Evolutionary conservation across 2,329 filamentous ascomycete species (phyloP).

Genomic region (Fusarium nisikadoi): DNA sequence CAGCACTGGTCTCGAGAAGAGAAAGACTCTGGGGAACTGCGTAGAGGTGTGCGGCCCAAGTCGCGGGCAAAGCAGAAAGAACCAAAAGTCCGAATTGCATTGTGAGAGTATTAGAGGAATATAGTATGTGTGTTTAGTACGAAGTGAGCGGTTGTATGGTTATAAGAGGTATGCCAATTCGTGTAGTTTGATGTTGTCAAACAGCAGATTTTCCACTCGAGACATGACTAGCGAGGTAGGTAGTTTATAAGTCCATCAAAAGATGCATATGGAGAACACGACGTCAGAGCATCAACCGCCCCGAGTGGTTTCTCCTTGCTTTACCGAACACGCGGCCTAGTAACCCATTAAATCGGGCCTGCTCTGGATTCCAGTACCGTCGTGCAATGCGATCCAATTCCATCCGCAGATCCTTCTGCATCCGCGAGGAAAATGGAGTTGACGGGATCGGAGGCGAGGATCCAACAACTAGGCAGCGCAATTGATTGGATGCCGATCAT

Average conservation of each 20-base stretch:
- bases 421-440: slow-evolving; percentile 24
- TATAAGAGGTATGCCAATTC: not conserved
- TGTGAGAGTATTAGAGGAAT: not conserved
- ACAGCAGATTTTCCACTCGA: not conserved
- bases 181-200: not conserved
- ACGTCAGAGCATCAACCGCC: slow-evolving; percentile 26
- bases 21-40: slow-evolving; percentile 41
- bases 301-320: slow-evolving; percentile 1
- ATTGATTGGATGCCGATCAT: slow-evolving; percentile 30
- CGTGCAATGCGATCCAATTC: slow-evolving; percentile 24
- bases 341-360: slow-evolving; percentile 32
- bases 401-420: slow-evolving; percentile 38
- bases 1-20: slow-evolving; percentile 38
- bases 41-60: slow-evolving; percentile 43
- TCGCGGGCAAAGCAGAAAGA: slow-evolving; percentile 38
- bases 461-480: slow-evolving; percentile 6
- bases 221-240: slow-evolving; percentile 2
- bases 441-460: slow-evolving; percentile 21
- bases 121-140: not conserved
- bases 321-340: slow-evolving; percentile 33
- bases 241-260: slow-evolving; percentile 27
- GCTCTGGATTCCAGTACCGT: slow-evolving; percentile 7
- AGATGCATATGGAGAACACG: slow-evolving; percentile 32
- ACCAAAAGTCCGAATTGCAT: slow-evolving; percentile 37
- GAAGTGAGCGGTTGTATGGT: not conserved